phyloP scores from a whole-genome alignment of 148 eudicot genomes.

The Cornus controversa region DNA sequence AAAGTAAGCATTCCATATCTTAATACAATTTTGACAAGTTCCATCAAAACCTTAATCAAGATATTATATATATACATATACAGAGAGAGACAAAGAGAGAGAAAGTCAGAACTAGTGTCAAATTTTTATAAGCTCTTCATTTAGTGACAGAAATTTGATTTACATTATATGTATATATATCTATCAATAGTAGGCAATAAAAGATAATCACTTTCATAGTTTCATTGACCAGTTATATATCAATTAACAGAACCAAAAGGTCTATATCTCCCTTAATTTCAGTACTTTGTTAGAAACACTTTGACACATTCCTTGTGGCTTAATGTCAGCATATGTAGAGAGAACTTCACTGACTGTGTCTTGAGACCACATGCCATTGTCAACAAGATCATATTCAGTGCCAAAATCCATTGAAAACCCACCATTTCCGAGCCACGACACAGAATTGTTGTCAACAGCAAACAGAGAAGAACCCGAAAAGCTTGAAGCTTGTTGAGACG shows the following conservation, averaged over 20 bases:
- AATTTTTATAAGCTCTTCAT: too few species aligned
- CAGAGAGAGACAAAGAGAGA: not conserved
- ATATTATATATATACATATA: too few species aligned
- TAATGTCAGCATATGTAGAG: not conserved
- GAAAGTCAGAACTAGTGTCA: not conserved
- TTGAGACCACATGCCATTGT: constrained; percentile 19
- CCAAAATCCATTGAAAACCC: constrained; percentile 2
- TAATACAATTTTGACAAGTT: constrained; percentile 9
- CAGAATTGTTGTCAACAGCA: constrained; percentile 8
- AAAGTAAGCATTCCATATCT: not conserved
- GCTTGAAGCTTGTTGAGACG: not conserved
- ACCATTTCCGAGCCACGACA: not conserved
- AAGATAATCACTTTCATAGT: not conserved
- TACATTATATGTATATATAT: not conserved
- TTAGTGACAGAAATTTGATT: too few species aligned
- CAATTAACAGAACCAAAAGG: constrained; percentile 2
- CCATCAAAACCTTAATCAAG: not conserved
- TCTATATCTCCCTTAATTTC: not conserved
- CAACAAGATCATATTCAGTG: not conserved
- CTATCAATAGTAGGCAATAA: not conserved
- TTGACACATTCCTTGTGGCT: not conserved
- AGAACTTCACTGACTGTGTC: constrained; percentile 6
- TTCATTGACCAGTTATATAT: not conserved
- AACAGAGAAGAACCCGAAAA: not conserved
- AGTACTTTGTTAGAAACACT: constrained; percentile 14